These are phyloP conservation scores for Ceratocystis colombiana DNA, from an alignment of 2,329 filamentous ascomycete genomes.

Conservation along the genomic window DNA sequence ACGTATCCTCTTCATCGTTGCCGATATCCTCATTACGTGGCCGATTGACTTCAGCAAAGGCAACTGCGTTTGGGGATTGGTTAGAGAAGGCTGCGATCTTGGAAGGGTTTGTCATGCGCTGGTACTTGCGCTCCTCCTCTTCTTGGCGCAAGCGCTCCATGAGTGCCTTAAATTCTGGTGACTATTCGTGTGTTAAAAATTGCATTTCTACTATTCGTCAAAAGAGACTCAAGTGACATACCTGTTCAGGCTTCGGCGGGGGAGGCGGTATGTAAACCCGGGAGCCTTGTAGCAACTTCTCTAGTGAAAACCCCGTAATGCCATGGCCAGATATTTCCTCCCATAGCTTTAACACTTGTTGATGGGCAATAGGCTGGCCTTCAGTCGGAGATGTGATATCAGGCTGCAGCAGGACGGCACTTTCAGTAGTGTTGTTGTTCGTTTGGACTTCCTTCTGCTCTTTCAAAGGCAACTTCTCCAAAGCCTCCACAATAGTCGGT, in stretches of 20 bases:
- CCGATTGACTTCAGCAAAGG: slow-evolving; percentile 46
- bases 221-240: slow-evolving; percentile 36
- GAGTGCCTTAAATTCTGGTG: slow-evolving; percentile 70
- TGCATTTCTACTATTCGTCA: not conserved
- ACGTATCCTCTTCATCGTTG: slow-evolving; percentile 48
- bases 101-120: slow-evolving; percentile 61
- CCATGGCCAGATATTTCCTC: slow-evolving; percentile 38
- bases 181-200: slow-evolving; percentile 38
- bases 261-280: slow-evolving; percentile 69
- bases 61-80: slow-evolving; percentile 47
- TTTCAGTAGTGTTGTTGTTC: slow-evolving; percentile 17
- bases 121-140: slow-evolving; percentile 72
- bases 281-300: slow-evolving; percentile 61
- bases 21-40: slow-evolving; percentile 38
- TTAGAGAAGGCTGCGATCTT: slow-evolving; percentile 49
- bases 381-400: slow-evolving; percentile 32
- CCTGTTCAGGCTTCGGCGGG: slow-evolving; percentile 64
- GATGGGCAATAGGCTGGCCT: slow-evolving; percentile 62
- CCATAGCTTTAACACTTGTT: slow-evolving; percentile 56
- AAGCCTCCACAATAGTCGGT: slow-evolving; percentile 52
- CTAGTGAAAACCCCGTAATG: slow-evolving; percentile 44
- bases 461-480: slow-evolving; percentile 34
- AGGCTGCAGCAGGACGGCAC: not conserved
- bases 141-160: slow-evolving; percentile 78
- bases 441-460: not conserved